A percentile compares a stretch with the other conserved stretches of the same genome.
Evolutionary conservation across 768 basidiomycete species (phyloP).

Genomic region (Xerocomus brunneocitrinus): DNA sequence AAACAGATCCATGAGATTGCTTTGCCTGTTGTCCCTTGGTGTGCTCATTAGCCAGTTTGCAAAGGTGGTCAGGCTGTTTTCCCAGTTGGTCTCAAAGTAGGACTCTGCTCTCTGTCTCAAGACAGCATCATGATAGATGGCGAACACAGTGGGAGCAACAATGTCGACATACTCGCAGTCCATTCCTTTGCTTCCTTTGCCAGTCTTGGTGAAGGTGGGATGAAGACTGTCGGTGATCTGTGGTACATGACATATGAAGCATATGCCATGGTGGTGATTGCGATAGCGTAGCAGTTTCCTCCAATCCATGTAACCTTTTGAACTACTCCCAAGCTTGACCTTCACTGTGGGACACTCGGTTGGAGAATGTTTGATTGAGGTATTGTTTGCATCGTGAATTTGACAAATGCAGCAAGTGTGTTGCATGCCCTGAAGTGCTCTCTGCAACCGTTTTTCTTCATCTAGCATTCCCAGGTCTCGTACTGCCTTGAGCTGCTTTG

Average conservation of each 20-base stretch:
- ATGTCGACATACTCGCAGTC: neutral
- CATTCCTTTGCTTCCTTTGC: neutral
- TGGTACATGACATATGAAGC: conserved; percentile 8
- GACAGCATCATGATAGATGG: neutral
- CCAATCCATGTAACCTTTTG: neutral
- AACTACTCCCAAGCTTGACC: neutral
- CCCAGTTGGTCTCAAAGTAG: neutral
- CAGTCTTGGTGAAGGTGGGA: neutral
- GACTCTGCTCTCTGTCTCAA: neutral
- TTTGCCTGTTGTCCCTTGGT: neutral
- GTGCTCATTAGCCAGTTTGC: conserved; percentile 1
- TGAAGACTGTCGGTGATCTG: neutral
- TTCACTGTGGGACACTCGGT: too few species aligned
- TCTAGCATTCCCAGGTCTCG: too few species aligned
- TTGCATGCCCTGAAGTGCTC: too few species aligned
- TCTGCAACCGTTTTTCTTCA: too few species aligned
- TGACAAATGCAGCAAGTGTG: too few species aligned
- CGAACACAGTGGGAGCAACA: neutral
- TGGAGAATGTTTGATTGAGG: too few species aligned
- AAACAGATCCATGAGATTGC: conserved; percentile 7
- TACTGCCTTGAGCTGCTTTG: too few species aligned
- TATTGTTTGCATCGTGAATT: neutral
- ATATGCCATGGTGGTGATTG: conserved; percentile 6
- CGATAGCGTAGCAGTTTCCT: neutral
- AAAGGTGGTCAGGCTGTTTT: neutral